These are phyloP conservation scores for Fusarium hainanense DNA, from an alignment of 2,329 filamentous ascomycete genomes.

Conservation along the genomic window DNA sequence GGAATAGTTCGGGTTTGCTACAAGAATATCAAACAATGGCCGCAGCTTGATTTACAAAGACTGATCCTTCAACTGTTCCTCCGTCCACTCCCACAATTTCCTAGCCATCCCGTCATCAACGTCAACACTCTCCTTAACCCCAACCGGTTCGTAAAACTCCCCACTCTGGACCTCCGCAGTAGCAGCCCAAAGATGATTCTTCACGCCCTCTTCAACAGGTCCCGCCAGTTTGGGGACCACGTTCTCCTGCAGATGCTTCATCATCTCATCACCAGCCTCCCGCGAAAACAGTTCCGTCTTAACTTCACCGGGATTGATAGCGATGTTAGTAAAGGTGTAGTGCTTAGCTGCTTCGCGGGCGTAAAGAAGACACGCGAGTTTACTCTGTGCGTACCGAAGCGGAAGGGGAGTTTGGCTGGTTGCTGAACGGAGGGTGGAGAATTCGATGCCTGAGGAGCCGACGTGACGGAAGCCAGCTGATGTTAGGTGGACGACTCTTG, in stretches of 20 bases:
- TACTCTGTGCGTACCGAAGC: neutral
- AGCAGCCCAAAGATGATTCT: conserved; percentile 14
- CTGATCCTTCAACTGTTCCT: neutral
- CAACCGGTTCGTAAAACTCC: conserved; percentile 14
- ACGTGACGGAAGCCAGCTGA: conserved; percentile 7
- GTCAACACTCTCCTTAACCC: neutral
- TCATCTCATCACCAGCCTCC: neutral
- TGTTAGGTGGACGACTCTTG: neutral
- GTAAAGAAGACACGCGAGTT: neutral
- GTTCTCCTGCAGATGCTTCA: neutral
- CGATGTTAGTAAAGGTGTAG: neutral
- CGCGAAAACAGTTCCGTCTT: neutral
- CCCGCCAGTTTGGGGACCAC: rapidly evolving
- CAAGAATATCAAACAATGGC: no score
- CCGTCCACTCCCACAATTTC: conserved; percentile 12
- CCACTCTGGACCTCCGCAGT: neutral
- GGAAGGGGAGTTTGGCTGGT: neutral
- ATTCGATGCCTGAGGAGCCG: neutral
- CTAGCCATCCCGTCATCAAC: neutral
- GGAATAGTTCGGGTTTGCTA: no score
- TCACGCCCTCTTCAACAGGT: neutral
- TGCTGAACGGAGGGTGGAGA: neutral
- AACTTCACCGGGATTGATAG: conserved; percentile 11
- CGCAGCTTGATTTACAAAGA: no score
- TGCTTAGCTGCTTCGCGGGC: neutral